Evolutionary conservation across 495 filamentous ascomycete genomes (phyloP), one percentile per base, ranked within the genome.

Genomic region (Elaphomyces granulatus): DNA sequence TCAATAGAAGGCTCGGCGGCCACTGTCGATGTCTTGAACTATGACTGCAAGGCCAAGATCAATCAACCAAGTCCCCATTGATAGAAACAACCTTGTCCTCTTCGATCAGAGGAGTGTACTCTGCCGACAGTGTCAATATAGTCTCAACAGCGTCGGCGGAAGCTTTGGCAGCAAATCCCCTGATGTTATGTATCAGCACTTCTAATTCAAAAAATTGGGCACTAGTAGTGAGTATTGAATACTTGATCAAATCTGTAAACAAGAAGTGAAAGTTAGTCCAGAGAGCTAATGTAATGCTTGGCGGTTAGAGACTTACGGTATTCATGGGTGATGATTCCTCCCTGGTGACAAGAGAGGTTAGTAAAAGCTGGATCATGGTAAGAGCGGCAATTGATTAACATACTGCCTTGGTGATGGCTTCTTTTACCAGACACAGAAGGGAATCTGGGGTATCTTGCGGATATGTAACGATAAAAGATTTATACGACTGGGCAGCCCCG

Each of bases 391-490:
- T n/a, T n/a, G n/a, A n/a, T n/a, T n/a, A 37, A 46, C 81, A 60
- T 47, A 83, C 83, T 30, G 78, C 76, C 38, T 75, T 64, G 18
- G 59, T 58, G 47, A 94, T 74, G 0, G 75, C 75, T 21, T 78
- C 60, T 64, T 77, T 92, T 28, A 81, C 83, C 36, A 80, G 52
- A 10, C 72, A 59, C 16, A 93, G 48, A 15, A 90, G 63, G 17
- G 64, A 68, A 38, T 80, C 65, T 12, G 87, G 81, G 4, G 83
- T 88, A 36, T 76, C 67, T 30, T 73, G 61, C 17, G 78, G 77
- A 54, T 83, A 94, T 50, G 71, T 81, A 51, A 94, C 67, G 44
- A 93, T 72, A 37, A 88, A 74, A 36, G 78, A 73, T 51, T 87
- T 83, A 44, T 78, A 70, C 17, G 71, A 63, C 36, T 71, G 67